phyloP scores from a whole-genome alignment of 2,329 filamentous ascomycete genomes.

The Thielaviopsis euricoi region DNA sequence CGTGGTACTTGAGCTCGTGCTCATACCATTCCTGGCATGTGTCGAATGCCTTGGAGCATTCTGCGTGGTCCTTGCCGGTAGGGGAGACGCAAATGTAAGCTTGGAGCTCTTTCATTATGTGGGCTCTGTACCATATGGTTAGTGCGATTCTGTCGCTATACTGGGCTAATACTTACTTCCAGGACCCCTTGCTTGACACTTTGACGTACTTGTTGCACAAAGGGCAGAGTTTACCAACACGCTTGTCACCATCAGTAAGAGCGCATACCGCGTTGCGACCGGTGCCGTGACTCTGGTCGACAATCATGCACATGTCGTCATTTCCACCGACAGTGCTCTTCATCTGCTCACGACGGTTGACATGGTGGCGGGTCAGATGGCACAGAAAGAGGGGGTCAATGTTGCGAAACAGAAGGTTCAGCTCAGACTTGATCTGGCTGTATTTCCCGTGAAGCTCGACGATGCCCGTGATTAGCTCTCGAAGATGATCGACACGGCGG shows the following conservation, averaged over 20 bases:
- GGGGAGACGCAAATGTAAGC: not conserved
- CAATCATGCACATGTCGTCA: not conserved
- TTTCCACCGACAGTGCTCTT: not conserved
- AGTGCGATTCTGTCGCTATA: not conserved
- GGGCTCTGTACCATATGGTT: not conserved
- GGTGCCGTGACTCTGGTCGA: not conserved
- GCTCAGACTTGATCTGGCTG: not conserved
- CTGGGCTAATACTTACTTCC: not conserved
- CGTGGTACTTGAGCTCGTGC: not conserved
- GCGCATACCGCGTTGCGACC: not conserved
- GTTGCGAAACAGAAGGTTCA: not conserved
- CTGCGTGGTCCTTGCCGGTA: not conserved
- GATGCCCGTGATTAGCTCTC: not conserved
- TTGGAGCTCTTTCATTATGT: not conserved
- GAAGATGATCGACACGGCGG: not conserved
- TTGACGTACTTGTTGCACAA: not conserved
- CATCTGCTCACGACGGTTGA: not conserved
- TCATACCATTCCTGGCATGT: not conserved
- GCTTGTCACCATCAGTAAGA: not conserved
- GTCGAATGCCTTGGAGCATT: not conserved
- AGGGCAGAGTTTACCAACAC: not conserved
- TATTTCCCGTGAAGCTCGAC: not conserved
- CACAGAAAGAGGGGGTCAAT: not conserved
- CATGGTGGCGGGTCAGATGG: not conserved
- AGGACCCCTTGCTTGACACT: not conserved